Conservation (phyloP, 108 stramenopile genomes). For the Pseudonitzschia multistriata region DNA sequence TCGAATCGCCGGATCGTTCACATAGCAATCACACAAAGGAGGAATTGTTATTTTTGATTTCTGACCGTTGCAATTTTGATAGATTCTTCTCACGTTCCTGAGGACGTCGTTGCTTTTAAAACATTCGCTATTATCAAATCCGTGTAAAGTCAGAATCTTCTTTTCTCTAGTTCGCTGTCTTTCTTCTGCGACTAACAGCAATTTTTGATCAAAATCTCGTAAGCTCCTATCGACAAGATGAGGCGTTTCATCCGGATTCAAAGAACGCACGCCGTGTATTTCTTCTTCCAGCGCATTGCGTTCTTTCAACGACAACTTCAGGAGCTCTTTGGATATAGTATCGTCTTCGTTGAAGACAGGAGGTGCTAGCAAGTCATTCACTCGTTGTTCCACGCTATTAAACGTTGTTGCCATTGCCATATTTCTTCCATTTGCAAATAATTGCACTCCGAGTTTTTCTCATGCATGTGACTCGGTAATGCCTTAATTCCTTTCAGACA, state of each 20-base stretch:
- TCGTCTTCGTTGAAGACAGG: neutral
- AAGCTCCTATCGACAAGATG: neutral
- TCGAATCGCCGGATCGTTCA: slow-evolving; percentile 25
- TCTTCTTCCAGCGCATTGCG: slow-evolving; percentile 25
- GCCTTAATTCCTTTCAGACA: too few relatives aligned
- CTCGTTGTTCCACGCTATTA: too few relatives aligned
- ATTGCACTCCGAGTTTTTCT: too few relatives aligned
- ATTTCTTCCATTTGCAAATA: too few relatives aligned
- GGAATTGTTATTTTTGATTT: neutral
- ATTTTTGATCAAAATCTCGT: neutral
- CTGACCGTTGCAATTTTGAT: neutral
- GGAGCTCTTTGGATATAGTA: slow-evolving; percentile 18
- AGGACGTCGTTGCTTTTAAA: neutral
- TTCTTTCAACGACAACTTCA: slow-evolving; percentile 8
- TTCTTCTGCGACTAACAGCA: neutral
- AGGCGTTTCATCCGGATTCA: slow-evolving; percentile 16
- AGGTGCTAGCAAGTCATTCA: too few relatives aligned
- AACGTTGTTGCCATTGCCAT: too few relatives aligned
- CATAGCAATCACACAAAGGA: too few relatives aligned
- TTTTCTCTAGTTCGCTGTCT: neutral
- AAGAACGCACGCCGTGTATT: slow-evolving; percentile 22
- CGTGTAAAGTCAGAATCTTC: neutral
- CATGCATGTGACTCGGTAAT: too few relatives aligned
- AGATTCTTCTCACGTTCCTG: neutral
- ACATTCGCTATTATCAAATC: neutral